Base-by-base conservation (phyloP, 1,284 basidiomycete species). In the Stygiomarasmius scandens region DNA sequence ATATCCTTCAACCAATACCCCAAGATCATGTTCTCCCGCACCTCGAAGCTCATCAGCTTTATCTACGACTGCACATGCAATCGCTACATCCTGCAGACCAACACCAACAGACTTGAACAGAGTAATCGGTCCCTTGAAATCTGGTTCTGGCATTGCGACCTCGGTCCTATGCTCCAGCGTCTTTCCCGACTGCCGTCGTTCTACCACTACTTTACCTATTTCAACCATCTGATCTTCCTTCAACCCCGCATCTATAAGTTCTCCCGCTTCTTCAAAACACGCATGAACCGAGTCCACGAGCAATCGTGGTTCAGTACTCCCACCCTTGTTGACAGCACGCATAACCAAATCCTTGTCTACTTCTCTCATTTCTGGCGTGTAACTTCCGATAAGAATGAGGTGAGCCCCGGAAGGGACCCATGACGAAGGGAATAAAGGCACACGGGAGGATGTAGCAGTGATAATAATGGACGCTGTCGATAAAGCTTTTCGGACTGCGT, bases 21-120 rank as follows among this genome's bases (percentile, higher is more conserved):
- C 45, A 32, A 55, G n/a, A 45, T 59, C 44, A 14, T 43, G 29
- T 20, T 22, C 45, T 29, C 44, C 50, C 16, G 55, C 45, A 56
- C 29, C 62, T 12, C 29, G 32, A 61, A 72, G 65, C 48, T 67
- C 62, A 52, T 73, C 66, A 8, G 79, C 78, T 50, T 71, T 71
- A 11, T 69, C 62, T 1, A 80, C 74, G 2, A 79, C 72, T 4
- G 75, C 78, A 62, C 67, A 72, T 4, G 89, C 82, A 60, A 92
- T 89, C 0, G 83, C 87, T 2, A 88, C 87, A 63, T 92, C 89
- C 64, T 92, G 90, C n/a, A 88, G 68, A 1, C 87, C 89, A 6
- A 91, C 73, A 1, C 90, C 90, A 1, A 92, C 90, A 0, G 87
- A 89, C 69, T 92, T 92, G 77, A 90, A 92, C 50, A 92, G 79